Base-by-base conservation (phyloP, 345 rosid species). In the Linum usitatissimum region DNA sequence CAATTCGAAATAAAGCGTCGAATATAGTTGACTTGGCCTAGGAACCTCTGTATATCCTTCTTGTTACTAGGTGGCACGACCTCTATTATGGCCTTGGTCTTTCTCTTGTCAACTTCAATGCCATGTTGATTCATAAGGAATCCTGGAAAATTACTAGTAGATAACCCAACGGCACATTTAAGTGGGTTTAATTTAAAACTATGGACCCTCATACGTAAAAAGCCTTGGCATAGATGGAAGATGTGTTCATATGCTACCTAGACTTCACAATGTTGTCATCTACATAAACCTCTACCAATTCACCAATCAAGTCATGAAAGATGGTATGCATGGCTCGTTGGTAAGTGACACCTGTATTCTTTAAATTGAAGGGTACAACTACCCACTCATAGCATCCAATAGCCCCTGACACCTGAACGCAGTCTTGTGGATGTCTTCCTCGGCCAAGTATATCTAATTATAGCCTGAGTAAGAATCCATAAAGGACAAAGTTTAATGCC, bases 241-340 rank as follows among this genome's bases (percentile, higher is more conserved):
- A 42, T 0, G 9, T 65, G 68, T 0, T 38, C 13, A 10, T 3
- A 0, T 1, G 0, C 15, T 19, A 4, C 6, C 6, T 38, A 0
- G 62, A 65, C 21, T 65, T 65, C 1, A 65, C 56, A 2, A 57
- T 10, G 0, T 56, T n/a, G 13, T 65, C 68, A 57, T 65, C 40
- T 1, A 65, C 39, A 19, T 65, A 65, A 0, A 65, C 10, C 21
- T 65, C 61, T 9, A 65, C 14, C 2, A 0, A 1, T 5, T 55
- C 13, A 0, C 20, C 61, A 2, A 65, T 13, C 13, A 65, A 31
- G 18, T 56, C 53, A 56, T 55, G 61, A 18, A 65, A 55, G 19
- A 64, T 65, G 3, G 38, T 14, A 39, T 56, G 20, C 65, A 62
- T 62, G 14, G 56, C 55, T 49, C 18, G 5, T 49, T 62, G 65